phyloP scores from a whole-genome alignment of 768 basidiomycete species.

The Cytidiella melzeri region DNA sequence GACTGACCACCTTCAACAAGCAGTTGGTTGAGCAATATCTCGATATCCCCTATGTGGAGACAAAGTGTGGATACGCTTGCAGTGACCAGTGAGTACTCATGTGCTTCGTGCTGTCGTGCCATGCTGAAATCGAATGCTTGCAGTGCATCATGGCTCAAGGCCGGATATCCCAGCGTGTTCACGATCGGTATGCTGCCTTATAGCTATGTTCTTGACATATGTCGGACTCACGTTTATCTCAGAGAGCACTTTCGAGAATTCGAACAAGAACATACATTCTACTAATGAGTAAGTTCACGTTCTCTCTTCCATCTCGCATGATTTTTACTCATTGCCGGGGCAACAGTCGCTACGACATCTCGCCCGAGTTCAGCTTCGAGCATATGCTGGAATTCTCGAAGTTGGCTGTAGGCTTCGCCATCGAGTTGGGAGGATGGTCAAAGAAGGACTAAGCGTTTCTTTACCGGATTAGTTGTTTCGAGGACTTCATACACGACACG shows the following conservation, averaged over 20 bases:
- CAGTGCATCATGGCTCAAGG: conserved; percentile 79
- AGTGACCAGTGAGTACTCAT: conserved; percentile 69
- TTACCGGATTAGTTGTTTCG: neutral
- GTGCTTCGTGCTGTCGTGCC: too few species aligned
- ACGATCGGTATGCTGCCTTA: conserved; percentile 55
- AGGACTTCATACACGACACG: neutral
- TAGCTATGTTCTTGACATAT: neutral
- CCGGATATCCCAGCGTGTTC: conserved; percentile 81
- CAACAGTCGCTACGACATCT: conserved; percentile 73
- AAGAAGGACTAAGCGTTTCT: conserved; percentile 17
- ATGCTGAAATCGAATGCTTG: too few species aligned
- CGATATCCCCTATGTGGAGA: conserved; percentile 80
- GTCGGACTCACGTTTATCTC: conserved; percentile 7
- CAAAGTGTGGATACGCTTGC: conserved; percentile 91
- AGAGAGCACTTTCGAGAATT: conserved; percentile 70
- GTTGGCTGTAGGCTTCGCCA: conserved; percentile 44
- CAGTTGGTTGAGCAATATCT: conserved; percentile 72
- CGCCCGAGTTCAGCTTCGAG: conserved; percentile 81
- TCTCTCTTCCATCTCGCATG: too few species aligned
- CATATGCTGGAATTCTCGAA: conserved; percentile 77
- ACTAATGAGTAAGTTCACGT: conserved; percentile 60
- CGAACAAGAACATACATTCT: conserved; percentile 82
- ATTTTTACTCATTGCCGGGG: conserved; percentile 15
- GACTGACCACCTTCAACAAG: conserved; percentile 79
- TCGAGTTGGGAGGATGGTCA: conserved; percentile 45